Conservation (phyloP, 352 stramenopile species). For the Elongisporangium senticosum region DNA sequence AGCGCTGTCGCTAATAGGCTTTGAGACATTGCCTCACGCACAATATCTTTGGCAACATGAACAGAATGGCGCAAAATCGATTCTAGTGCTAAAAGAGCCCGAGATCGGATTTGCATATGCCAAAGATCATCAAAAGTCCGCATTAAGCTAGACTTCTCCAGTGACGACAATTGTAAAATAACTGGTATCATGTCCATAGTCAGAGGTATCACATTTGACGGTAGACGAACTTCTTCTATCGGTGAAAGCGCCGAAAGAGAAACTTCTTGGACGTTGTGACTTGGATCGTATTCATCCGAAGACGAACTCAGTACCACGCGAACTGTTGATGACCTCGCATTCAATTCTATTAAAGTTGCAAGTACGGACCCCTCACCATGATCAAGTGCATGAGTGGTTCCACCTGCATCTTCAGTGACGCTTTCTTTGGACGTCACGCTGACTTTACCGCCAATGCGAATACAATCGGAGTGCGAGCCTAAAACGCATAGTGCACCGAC, state of each 20-base stretch:
- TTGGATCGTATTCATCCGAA: constrained; percentile 62
- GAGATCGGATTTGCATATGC: constrained; percentile 82
- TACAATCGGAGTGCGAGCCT: constrained; percentile 77
- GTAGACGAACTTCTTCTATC: constrained; percentile 72
- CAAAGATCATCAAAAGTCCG: constrained; percentile 72
- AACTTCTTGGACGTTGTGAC: constrained; percentile 83
- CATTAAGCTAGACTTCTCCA: constrained; percentile 65
- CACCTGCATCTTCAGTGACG: constrained; percentile 16
- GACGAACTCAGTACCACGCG: constrained; percentile 71
- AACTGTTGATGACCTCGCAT: constrained; percentile 49
- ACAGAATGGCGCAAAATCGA: constrained; percentile 60
- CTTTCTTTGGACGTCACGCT: constrained; percentile 48
- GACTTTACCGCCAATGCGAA: constrained; percentile 77
- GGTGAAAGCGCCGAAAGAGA: constrained; percentile 57
- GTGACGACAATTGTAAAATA: constrained; percentile 71
- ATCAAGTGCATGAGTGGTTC: constrained; percentile 3
- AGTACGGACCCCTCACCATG: constrained; percentile 29
- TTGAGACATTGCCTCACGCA: constrained; percentile 31
- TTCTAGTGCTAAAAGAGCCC: constrained; percentile 72
- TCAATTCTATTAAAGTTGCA: constrained; percentile 76
- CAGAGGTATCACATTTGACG: constrained; percentile 36
- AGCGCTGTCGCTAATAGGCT: constrained; percentile 59
- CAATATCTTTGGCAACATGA: constrained; percentile 29
- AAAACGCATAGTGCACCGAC: constrained; percentile 80
- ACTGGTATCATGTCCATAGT: constrained; percentile 79